phyloP scores from a whole-genome alignment of 2,329 filamentous ascomycete genomes.

The Aspergillus carbonarius region DNA sequence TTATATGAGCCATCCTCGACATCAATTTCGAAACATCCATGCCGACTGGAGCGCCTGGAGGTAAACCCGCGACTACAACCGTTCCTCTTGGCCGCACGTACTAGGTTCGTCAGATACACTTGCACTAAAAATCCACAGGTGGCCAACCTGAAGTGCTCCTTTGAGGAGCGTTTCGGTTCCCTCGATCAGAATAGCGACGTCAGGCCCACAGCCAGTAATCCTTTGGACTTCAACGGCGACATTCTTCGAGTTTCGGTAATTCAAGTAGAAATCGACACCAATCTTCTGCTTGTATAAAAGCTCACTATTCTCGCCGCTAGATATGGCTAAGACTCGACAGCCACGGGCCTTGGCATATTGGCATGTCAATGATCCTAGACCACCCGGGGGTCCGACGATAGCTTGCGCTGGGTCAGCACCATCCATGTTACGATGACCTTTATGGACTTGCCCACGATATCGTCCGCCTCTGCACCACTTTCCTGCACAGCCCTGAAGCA shows the following conservation, averaged over 20 bases:
- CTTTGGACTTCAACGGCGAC: background rate
- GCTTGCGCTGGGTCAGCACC: background rate
- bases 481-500: conserved; percentile 6
- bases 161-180: background rate
- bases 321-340: conserved; percentile 1
- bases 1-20: background rate
- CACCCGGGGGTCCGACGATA: background rate
- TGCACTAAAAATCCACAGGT: no score
- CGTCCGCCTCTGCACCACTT: background rate
- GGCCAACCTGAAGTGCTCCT: background rate
- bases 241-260: background rate
- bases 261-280: background rate
- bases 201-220: background rate
- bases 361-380: conserved; percentile 1
- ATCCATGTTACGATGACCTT: background rate
- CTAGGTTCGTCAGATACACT: background rate
- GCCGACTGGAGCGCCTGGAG: background rate
- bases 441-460: background rate
- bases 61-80: background rate
- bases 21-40: background rate
- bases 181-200: background rate
- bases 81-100: conserved; percentile 1
- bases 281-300: background rate
- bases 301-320: background rate
- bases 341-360: conserved; percentile 7